A percentile compares a stretch with the other conserved stretches of the same genome.
These are phyloP conservation scores for Trypanosomatidae sp. DNA, from an alignment of 208 protist genomes.

Conservation along the genomic window DNA sequence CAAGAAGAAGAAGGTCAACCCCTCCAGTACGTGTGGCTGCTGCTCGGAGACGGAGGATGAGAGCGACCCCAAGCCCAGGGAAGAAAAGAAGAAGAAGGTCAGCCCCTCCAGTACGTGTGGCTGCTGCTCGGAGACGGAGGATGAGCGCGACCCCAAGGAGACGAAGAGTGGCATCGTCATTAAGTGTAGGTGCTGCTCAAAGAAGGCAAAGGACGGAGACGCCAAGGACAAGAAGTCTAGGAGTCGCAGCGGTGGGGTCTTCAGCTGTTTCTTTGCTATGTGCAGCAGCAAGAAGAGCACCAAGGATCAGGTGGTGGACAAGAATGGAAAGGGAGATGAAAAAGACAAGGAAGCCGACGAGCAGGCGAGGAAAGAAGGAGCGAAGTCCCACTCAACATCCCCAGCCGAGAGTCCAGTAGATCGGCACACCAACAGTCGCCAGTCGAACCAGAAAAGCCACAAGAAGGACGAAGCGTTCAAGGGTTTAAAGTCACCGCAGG, in stretches of 20 bases:
- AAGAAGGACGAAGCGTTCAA: slow-evolving; percentile 13
- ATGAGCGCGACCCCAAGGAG: neutral
- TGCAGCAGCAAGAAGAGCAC: slow-evolving; percentile 3
- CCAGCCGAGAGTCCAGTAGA: slow-evolving; percentile 3
- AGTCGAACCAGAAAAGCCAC: slow-evolving; percentile 11
- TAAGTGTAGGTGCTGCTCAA: neutral
- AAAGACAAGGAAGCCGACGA: slow-evolving; percentile 3
- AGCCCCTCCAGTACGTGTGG: neutral
- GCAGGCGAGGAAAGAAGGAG: slow-evolving; percentile 7
- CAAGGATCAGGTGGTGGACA: slow-evolving; percentile 9
- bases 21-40: neutral
- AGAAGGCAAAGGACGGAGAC: neutral
- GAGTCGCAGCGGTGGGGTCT: neutral
- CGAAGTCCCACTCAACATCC: slow-evolving; percentile 4
- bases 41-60: neutral
- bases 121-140: neutral
- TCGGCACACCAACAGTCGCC: slow-evolving; percentile 3
- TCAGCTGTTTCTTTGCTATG: slow-evolving; percentile 3
- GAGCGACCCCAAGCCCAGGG: neutral
- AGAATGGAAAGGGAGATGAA: neutral
- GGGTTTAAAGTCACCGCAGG: neutral
- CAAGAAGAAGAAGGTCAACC: slow-evolving; percentile 2
- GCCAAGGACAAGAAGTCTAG: slow-evolving; percentile 10
- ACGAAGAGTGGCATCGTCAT: neutral
- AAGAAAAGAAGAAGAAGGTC: slow-evolving; percentile 5